Base-by-base conservation (phyloP, 352 stramenopile species). In the Phytophthora europaea region DNA sequence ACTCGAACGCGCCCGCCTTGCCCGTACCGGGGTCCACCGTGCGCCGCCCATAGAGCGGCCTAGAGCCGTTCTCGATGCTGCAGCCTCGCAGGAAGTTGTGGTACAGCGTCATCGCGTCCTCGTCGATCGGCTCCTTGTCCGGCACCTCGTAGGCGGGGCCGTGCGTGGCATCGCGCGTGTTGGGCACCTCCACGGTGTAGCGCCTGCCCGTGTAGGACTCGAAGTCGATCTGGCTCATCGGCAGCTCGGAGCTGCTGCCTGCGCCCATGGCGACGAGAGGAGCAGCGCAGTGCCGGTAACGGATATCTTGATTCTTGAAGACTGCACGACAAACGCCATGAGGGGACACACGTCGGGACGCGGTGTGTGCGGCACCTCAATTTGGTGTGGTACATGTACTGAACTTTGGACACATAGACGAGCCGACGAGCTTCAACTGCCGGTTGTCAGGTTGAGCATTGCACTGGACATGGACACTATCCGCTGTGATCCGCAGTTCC, bases 21-120 rank as follows among this genome's bases (percentile, higher is more conserved):
- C 59, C 73, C 2, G 66, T 79, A 16, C 34, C 58, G 0, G 58
- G 34, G 66, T 82, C 70, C 13, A 77, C 38, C 7, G 31, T 23
- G 22, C 81, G 73, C 18, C 36, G 73, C 26, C 79, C 82, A 38
- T 81, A 84, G 26, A 72, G 72, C 23, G 61, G 65, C n/a, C 79
- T 54, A 13, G 55, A 10, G 26, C 74, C 73, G 9, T 73, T 62
- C 22, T 76, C 69, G 23, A 76, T 65, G 55, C 54, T 59, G 45
- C 67, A 78, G 47, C 74, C 74, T 2, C 18, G 22, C 12, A 76
- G 66, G 67, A 81, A 81, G 38, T 72, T 79, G 62, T 81, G 74
- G 51, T 75, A 73, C 70, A 81, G 59, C 54, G 74, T 81, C 62
- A 75, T 65, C 28, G 75, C 43, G 13, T n/a, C 57, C 47, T 79